Evolutionary conservation across 2,329 filamentous ascomycete genomes (phyloP).

Genomic region (Arthrobotrys conoides): DNA sequence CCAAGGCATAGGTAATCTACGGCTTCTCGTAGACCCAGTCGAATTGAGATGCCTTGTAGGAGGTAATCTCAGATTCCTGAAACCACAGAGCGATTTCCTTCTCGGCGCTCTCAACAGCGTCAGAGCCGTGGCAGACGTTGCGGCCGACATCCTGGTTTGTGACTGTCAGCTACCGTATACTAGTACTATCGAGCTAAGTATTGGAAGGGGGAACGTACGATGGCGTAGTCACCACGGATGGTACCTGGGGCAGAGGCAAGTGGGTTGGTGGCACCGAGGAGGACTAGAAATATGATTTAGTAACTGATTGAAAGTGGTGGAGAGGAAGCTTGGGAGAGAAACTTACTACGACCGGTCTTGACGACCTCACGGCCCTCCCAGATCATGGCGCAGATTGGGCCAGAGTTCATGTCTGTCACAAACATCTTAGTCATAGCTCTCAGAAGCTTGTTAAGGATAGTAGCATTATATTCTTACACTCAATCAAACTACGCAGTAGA

Average conservation of each 20-base stretch:
- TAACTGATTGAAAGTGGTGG: slow-evolving; percentile 45
- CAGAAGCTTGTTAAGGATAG: too few relatives aligned
- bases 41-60: slow-evolving; percentile 86
- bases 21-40: slow-evolving; percentile 97
- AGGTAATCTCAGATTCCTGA: slow-evolving; percentile 81
- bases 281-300: slow-evolving; percentile 70
- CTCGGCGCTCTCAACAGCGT: slow-evolving; percentile 98
- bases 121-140: slow-evolving; percentile 99
- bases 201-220: slow-evolving; percentile 69
- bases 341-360: slow-evolving; percentile 94
- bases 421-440: slow-evolving; percentile 42
- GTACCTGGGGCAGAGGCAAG: slow-evolving; percentile 93
- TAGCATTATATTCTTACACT: slow-evolving; percentile 13
- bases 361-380: slow-evolving; percentile 99
- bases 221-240: slow-evolving; percentile 94
- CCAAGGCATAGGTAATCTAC: slow-evolving; percentile 63
- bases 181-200: not conserved
- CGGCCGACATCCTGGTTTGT: slow-evolving; percentile 79
- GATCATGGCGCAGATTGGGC: slow-evolving; percentile 98
- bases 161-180: slow-evolving; percentile 23
- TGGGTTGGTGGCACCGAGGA: slow-evolving; percentile 99
- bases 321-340: not conserved
- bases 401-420: slow-evolving; percentile 88
- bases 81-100: slow-evolving; percentile 99
- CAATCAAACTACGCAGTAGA: slow-evolving; percentile 59